These are phyloP conservation scores for Arachis hypogaea DNA, from an alignment of 306 rosid species.

Conservation along the genomic window DNA sequence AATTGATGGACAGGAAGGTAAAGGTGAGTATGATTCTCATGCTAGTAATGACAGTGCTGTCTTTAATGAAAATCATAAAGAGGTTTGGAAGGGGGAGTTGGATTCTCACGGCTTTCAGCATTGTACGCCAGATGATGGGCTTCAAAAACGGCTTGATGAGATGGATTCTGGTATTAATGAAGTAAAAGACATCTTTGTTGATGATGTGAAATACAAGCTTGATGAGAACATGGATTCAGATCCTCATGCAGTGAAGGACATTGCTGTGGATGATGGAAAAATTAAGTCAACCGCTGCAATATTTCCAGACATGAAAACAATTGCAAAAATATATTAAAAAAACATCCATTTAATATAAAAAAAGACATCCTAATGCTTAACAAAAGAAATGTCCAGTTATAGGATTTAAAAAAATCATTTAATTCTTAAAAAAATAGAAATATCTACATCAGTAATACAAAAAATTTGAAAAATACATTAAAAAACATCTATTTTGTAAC, in stretches of 20 bases:
- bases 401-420: no score
- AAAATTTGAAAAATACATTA: no score
- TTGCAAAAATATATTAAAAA: slow-evolving; percentile 53
- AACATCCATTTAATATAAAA: slow-evolving; percentile 18
- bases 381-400: no score
- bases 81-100: slow-evolving; percentile 68
- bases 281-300: slow-evolving; percentile 47
- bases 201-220: slow-evolving; percentile 75
- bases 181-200: slow-evolving; percentile 89
- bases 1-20: slow-evolving; percentile 72
- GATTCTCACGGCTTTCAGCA: slow-evolving; percentile 77
- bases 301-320: slow-evolving; percentile 49
- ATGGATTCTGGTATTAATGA: slow-evolving; percentile 53
- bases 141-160: slow-evolving; percentile 55
- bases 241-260: slow-evolving; percentile 78
- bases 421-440: no score
- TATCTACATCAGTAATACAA: no score
- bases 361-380: slow-evolving; percentile 19
- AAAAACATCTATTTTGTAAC: no score
- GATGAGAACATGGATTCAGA: slow-evolving; percentile 56
- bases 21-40: slow-evolving; percentile 53
- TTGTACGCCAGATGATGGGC: slow-evolving; percentile 68
- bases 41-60: slow-evolving; percentile 45
- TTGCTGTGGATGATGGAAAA: slow-evolving; percentile 83
- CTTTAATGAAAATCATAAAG: slow-evolving; percentile 52